These are phyloP conservation scores for Vitis labrusca DNA, from an alignment of 164 flowering plant species.

Conservation along the genomic window DNA sequence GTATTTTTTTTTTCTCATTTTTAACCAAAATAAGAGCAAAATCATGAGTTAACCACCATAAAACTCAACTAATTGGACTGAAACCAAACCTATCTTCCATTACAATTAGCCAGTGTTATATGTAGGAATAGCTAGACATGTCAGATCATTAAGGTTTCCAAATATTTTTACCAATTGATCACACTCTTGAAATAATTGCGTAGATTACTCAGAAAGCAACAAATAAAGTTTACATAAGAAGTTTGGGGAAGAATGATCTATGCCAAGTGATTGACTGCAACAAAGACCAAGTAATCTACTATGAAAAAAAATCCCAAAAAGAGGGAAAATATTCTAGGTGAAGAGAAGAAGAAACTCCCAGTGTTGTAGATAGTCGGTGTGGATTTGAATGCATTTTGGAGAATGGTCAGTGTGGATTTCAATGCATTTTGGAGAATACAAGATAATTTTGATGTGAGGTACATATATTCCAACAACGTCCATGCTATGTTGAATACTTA, in stretches of 20 bases:
- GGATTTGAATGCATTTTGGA: too few relatives aligned
- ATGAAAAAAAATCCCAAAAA: constrained; percentile 30
- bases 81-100: too few relatives aligned
- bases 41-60: too few relatives aligned
- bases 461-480: constrained; percentile 64
- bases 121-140: too few relatives aligned
- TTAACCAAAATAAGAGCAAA: too few relatives aligned
- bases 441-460: constrained; percentile 64
- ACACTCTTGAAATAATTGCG: constrained; percentile 8
- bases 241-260: constrained; percentile 54
- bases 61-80: too few relatives aligned
- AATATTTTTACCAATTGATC: too few relatives aligned
- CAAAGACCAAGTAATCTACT: constrained; percentile 41
- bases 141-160: too few relatives aligned
- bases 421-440: constrained; percentile 63
- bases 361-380: constrained; percentile 59
- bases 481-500: constrained; percentile 68
- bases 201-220: constrained; percentile 84
- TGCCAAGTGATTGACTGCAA: constrained; percentile 49
- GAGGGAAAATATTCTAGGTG: constrained; percentile 11
- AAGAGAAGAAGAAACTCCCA: constrained; percentile 22
- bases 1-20: too few relatives aligned
- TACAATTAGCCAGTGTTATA: too few relatives aligned
- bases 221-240: constrained; percentile 63
- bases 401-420: constrained; percentile 50